Conservation (phyloP, 176 grass and related monocot genomes). For the Phoenix dactylifera region DNA sequence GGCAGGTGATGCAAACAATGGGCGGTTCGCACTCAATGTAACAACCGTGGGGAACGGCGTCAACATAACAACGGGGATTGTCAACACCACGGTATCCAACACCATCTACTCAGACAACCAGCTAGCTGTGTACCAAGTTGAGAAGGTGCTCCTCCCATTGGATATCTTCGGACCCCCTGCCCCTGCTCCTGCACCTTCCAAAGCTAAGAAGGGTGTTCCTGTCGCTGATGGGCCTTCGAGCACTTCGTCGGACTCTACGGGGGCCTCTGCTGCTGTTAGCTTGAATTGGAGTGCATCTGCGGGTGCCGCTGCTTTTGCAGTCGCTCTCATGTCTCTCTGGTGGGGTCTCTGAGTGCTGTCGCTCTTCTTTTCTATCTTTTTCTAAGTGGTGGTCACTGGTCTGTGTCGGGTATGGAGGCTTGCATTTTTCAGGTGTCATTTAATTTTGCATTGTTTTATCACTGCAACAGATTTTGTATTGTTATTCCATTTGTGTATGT, state of each 20-base stretch:
- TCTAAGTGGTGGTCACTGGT: too few relatives aligned
- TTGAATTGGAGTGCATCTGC: conserved; percentile 8
- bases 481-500: too few relatives aligned
- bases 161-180: conserved; percentile 42
- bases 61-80: conserved; percentile 79
- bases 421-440: too few relatives aligned
- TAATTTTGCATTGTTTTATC: too few relatives aligned
- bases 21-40: conserved; percentile 69
- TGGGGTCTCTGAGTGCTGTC: conserved; percentile 27
- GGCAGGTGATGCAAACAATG: conserved; percentile 46
- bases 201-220: conserved; percentile 34
- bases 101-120: conserved; percentile 43
- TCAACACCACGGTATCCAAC: conserved; percentile 61
- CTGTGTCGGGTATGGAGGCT: too few relatives aligned
- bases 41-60: conserved; percentile 47
- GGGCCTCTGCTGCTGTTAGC: conserved; percentile 28
- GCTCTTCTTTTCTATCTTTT: too few relatives aligned
- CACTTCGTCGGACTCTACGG: conserved; percentile 29
- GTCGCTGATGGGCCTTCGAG: conserved; percentile 23
- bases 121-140: conserved; percentile 62
- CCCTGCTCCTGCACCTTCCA: conserved; percentile 32
- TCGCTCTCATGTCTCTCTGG: conserved; percentile 33
- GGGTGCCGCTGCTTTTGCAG: conserved; percentile 16
- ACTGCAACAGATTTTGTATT: too few relatives aligned
- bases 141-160: conserved; percentile 63